These are phyloP conservation scores for Eucalyptus cloeziana DNA, from an alignment of 345 rosid genomes.

Conservation along the genomic window DNA sequence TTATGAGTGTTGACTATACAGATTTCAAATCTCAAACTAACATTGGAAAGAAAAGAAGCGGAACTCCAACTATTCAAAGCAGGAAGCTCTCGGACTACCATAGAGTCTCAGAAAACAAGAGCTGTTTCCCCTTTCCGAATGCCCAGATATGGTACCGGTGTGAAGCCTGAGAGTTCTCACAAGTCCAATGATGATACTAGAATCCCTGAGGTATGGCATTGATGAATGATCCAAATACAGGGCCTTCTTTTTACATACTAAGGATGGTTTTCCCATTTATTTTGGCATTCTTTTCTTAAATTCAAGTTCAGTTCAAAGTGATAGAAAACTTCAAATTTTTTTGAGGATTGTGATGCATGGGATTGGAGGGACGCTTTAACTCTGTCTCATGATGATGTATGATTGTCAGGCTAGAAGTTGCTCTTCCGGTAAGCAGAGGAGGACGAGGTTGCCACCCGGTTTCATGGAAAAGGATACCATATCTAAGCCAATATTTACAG, in stretches of 20 bases:
- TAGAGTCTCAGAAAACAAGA: slow-evolving; percentile 59
- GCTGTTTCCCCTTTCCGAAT: slow-evolving; percentile 80
- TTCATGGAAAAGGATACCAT: slow-evolving; percentile 45
- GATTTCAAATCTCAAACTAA: slow-evolving; percentile 71
- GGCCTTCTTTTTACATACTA: neutral
- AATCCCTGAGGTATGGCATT: slow-evolving; percentile 35
- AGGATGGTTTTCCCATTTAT: neutral
- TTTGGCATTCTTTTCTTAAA: neutral
- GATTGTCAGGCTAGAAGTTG: slow-evolving; percentile 63
- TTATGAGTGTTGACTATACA: neutral
- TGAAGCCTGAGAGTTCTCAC: slow-evolving; percentile 47
- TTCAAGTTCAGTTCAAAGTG: neutral
- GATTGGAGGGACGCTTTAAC: neutral
- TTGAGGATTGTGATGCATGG: neutral
- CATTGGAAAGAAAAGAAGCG: slow-evolving; percentile 76
- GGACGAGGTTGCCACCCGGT: slow-evolving; percentile 60
- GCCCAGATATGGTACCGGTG: slow-evolving; percentile 37
- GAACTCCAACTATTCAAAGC: slow-evolving; percentile 63
- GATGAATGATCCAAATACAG: neutral
- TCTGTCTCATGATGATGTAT: neutral
- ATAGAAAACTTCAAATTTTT: neutral
- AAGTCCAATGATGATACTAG: slow-evolving; percentile 31
- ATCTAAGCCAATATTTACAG: slow-evolving; percentile 24
- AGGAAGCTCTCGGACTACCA: slow-evolving; percentile 17
- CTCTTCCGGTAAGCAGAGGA: slow-evolving; percentile 84